Conservation (phyloP, 2,329 filamentous ascomycete genomes). For the Colletotrichum sp. region DNA sequence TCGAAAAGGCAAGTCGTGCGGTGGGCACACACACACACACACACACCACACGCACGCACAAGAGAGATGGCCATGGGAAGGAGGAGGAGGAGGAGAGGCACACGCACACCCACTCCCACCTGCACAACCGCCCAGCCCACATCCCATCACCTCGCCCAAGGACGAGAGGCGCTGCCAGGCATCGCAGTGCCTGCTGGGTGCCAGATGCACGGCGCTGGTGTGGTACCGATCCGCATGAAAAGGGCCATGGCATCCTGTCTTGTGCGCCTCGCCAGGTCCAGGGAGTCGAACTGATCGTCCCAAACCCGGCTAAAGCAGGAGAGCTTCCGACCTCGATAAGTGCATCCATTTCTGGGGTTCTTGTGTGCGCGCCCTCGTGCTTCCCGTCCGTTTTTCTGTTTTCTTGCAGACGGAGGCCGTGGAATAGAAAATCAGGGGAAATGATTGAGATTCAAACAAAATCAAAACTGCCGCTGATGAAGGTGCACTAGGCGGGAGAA, state of each 20-base stretch:
- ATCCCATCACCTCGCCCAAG: not conserved
- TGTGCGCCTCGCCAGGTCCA: constrained; percentile 1
- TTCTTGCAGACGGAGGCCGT: not conserved
- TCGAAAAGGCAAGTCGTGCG: constrained; percentile 13
- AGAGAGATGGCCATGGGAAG: not conserved
- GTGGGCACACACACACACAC: constrained; percentile 5
- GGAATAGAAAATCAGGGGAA: not conserved
- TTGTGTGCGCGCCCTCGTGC: not conserved
- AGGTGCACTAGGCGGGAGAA: constrained; percentile 11
- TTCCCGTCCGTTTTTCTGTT: not conserved
- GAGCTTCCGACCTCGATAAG: not conserved
- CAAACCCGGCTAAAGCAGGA: not conserved
- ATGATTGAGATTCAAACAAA: not conserved
- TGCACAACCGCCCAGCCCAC: not conserved
- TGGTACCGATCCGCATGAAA: not conserved
- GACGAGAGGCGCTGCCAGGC: not conserved
- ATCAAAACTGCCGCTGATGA: not conserved
- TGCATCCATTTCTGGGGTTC: not conserved
- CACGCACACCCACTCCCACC: constrained; percentile 1
- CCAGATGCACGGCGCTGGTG: constrained; percentile 1
- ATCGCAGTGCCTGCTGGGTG: not conserved
- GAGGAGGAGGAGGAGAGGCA: not conserved
- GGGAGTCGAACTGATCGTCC: not conserved
- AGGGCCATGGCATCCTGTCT: not conserved
- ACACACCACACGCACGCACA: not conserved